A percentile compares a stretch with the other conserved stretches of the same genome.
Conservation (phyloP, 73 alveolate genomes). For the Paramecium pentaurelia region DNA sequence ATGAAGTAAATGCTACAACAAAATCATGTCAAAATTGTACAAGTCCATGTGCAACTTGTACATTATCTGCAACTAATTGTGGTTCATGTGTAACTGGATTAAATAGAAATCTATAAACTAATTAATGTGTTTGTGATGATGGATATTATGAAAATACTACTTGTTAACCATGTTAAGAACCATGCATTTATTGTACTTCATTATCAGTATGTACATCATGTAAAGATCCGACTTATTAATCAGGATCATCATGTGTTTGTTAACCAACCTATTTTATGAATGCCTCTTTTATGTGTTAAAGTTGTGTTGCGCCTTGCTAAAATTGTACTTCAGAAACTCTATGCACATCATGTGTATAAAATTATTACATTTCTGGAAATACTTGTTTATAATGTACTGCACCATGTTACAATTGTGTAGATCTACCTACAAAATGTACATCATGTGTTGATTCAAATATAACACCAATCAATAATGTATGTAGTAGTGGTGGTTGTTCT, state of each 20-base stretch:
- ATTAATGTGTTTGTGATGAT: neutral
- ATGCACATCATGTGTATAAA: neutral
- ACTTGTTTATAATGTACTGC: neutral
- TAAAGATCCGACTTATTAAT: neutral
- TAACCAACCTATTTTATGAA: neutral
- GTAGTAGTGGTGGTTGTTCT: neutral
- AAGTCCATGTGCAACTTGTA: neutral
- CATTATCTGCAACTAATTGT: neutral
- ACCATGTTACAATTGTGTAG: neutral
- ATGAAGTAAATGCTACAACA: neutral
- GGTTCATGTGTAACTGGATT: neutral
- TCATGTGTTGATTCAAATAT: neutral
- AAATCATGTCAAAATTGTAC: neutral
- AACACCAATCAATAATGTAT: neutral
- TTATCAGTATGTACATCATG: neutral
- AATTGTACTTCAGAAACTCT: neutral
- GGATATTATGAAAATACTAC: neutral
- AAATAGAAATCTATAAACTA: neutral
- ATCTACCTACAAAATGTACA: neutral
- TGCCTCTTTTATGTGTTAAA: neutral
- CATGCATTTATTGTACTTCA: neutral
- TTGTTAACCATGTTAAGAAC: neutral
- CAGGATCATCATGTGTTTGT: neutral
- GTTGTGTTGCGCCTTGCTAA: neutral
- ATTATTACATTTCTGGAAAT: neutral